A percentile compares a stretch with the other conserved stretches of the same genome.
These are phyloP conservation scores for Gamsiella multidivaricata DNA, from an alignment of 192 early-diverging fungal species.

Conservation along the genomic window DNA sequence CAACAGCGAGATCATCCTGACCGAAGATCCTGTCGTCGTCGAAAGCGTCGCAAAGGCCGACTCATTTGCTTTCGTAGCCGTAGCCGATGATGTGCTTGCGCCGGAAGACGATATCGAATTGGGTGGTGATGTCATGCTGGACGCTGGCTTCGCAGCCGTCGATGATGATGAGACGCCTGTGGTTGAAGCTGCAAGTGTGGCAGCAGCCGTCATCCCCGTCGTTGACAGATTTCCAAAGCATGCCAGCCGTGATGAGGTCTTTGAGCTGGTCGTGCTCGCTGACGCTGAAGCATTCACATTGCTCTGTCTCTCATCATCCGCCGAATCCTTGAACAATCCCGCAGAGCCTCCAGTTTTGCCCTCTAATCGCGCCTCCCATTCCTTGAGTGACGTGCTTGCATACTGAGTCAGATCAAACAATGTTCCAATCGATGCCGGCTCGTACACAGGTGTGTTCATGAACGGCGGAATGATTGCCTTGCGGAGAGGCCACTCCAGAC, in stretches of 20 bases:
- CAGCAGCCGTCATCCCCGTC: background rate
- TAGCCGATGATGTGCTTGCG: background rate
- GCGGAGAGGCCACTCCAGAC: slow-evolving; percentile 56
- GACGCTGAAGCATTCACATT: slow-evolving; percentile 10
- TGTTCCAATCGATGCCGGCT: slow-evolving; percentile 55
- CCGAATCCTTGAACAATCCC: slow-evolving; percentile 35
- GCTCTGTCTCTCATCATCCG: slow-evolving; percentile 37
- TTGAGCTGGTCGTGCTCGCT: slow-evolving; percentile 16
- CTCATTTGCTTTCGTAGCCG: slow-evolving; percentile 9
- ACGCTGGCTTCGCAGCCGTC: background rate
- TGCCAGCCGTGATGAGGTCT: slow-evolving; percentile 20
- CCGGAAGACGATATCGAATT: background rate
- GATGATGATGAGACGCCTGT: background rate
- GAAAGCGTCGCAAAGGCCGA: slow-evolving; percentile 50
- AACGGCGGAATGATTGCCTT: slow-evolving; percentile 53
- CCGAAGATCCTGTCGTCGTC: slow-evolving; percentile 39
- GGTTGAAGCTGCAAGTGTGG: background rate
- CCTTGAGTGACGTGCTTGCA: slow-evolving; percentile 49
- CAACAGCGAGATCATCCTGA: slow-evolving; percentile 41
- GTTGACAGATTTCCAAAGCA: slow-evolving; percentile 41
- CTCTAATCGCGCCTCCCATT: slow-evolving; percentile 51
- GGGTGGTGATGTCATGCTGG: background rate
- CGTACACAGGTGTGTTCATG: slow-evolving; percentile 32
- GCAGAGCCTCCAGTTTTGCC: slow-evolving; percentile 49
- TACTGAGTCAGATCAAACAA: slow-evolving; percentile 52